A percentile compares a stretch with the other conserved stretches of the same genome.
phyloP scores from a whole-genome alignment of 352 stramenopile species.

The Pythium rishiriense region DNA sequence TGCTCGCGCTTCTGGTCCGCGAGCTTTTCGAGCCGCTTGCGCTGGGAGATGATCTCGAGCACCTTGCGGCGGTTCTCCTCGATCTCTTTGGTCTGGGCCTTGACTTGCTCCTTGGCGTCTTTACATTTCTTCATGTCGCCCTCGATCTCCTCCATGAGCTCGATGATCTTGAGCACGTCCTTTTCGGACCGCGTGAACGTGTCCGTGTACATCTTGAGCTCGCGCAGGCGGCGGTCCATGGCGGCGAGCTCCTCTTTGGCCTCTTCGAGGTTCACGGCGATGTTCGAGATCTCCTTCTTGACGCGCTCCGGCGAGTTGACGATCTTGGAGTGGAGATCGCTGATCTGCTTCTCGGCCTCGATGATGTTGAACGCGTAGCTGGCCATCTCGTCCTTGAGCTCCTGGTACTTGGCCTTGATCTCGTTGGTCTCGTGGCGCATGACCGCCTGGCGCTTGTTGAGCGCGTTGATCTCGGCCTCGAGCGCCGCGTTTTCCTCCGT shows the following conservation, averaged over 20 bases:
- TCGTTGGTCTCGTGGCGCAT: constrained; percentile 81
- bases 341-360: constrained; percentile 81
- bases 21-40: constrained; percentile 72
- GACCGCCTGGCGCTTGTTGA: constrained; percentile 90
- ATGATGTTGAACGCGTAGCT: constrained; percentile 77
- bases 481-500: constrained; percentile 80
- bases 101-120: constrained; percentile 72
- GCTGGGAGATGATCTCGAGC: constrained; percentile 57
- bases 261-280: constrained; percentile 63
- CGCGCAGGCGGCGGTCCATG: constrained; percentile 63
- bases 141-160: constrained; percentile 64
- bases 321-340: constrained; percentile 78
- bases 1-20: constrained; percentile 71
- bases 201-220: constrained; percentile 61
- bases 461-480: constrained; percentile 86
- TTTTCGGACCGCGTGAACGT: constrained; percentile 71
- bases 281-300: constrained; percentile 62
- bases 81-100: constrained; percentile 51
- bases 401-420: constrained; percentile 76
- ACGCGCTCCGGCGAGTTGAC: constrained; percentile 91
- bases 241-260: constrained; percentile 65
- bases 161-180: constrained; percentile 62
- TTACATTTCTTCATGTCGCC: constrained; percentile 68
- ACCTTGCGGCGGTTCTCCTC: constrained; percentile 46
- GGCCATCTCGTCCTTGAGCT: constrained; percentile 80